Conservation (phyloP, 2,329 filamentous ascomycete species). For the Aspergillus neotritici region DNA sequence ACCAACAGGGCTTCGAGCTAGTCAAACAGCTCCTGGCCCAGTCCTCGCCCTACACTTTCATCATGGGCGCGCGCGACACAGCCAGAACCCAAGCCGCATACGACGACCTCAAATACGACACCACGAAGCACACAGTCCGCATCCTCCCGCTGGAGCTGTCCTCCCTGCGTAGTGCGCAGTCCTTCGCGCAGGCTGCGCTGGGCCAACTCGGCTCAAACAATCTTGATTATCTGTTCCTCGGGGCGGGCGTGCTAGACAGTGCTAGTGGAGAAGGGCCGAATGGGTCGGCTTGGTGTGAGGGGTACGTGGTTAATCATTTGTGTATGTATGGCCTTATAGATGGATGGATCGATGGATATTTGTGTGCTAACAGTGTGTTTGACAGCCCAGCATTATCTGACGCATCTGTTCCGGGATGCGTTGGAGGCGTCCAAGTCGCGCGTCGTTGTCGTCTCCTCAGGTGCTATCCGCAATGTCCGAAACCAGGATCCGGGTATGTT, state of each 20-base stretch:
- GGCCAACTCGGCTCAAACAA: constrained; percentile 11
- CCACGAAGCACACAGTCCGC: constrained; percentile 14
- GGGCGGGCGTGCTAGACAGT: constrained; percentile 13
- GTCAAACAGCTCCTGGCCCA: constrained; percentile 21
- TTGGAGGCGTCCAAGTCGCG: constrained; percentile 17
- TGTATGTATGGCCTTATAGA: constrained; percentile 10
- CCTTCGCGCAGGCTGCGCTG: constrained; percentile 17
- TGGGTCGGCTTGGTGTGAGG: constrained; percentile 21
- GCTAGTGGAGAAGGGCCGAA: constrained; percentile 17
- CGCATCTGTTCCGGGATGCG: constrained; percentile 3
- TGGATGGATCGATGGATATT: too few relatives aligned
- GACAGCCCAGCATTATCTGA: too few relatives aligned
- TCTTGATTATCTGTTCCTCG: constrained; percentile 17
- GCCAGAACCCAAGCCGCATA: constrained; percentile 4
- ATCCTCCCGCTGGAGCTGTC: constrained; percentile 18
- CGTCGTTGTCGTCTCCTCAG: constrained; percentile 21
- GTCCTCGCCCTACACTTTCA: constrained; percentile 18
- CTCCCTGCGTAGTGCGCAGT: constrained; percentile 17
- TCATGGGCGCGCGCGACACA: constrained; percentile 19
- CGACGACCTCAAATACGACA: constrained; percentile 16
- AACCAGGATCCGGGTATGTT: constrained; percentile 17
- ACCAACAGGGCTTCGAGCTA: constrained; percentile 22
- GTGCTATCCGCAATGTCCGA: constrained; percentile 19
- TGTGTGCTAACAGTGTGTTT: too few relatives aligned
- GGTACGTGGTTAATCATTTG: constrained; percentile 20